phyloP scores from a whole-genome alignment of 2,329 filamentous ascomycete species.

The Chaetothyriales sp. region DNA sequence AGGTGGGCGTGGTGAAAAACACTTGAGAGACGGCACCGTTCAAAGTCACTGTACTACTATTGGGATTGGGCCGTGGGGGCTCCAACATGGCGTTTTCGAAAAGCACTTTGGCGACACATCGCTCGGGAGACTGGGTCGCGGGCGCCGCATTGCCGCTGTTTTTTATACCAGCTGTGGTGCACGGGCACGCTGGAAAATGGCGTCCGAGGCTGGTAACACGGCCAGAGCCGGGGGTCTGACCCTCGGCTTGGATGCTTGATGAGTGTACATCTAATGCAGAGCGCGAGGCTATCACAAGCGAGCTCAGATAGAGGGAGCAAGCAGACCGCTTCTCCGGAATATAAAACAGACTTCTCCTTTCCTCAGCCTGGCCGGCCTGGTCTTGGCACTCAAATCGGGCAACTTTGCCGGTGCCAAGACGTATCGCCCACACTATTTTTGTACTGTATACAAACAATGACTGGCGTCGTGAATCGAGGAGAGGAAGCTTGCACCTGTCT shows the following conservation, averaged over 20 bases:
- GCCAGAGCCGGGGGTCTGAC: neutral
- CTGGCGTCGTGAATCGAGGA: too few species aligned
- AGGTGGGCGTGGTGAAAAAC: conserved; percentile 94
- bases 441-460: too few species aligned
- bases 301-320: neutral
- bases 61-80: too few species aligned
- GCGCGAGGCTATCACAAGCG: too few species aligned
- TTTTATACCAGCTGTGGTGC: neutral
- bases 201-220: too few species aligned
- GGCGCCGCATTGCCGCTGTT: neutral
- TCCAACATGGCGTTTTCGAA: neutral
- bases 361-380: neutral
- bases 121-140: neutral
- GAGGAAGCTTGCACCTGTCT: too few species aligned
- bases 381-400: too few species aligned
- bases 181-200: neutral
- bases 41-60: neutral
- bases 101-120: neutral
- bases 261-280: neutral
- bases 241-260: neutral
- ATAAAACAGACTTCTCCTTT: neutral
- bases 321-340: neutral
- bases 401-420: too few species aligned
- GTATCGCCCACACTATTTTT: too few species aligned
- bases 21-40: conserved; percentile 20